Base-by-base conservation (phyloP, 805 yeast species). In the Hanseniaspora clermontiae region DNA sequence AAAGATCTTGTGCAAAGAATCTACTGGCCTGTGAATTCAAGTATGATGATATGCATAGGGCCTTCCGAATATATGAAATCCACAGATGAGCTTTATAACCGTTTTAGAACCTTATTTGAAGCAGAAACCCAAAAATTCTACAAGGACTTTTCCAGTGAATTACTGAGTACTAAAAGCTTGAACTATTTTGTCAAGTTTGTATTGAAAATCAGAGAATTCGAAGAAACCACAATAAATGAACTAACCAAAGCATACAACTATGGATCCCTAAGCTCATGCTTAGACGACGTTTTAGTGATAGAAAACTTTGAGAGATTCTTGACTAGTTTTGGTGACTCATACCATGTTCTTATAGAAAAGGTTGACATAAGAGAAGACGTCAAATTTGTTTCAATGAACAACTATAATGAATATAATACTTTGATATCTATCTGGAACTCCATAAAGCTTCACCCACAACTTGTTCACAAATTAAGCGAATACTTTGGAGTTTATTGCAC, bases 121-220 rank as follows among this genome's bases (percentile, higher is more conserved):
- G 42, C 29, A 2, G 49, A 48, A 29, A 73, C 77, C 3, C 62
- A 60, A 15, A 61, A 66, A 40, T 87, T 82, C 66, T 88, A 87
- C 70, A 72, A 74, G 24, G 73, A 73, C 46, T 96, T 89, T 69
- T 81, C 93, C 42, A 70, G 72, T 17, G 75, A 74, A 45, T 89
- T 82, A 66, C 73, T 93, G 59, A 70, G 77, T 3, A 78, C 79
- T 34, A 85, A 89, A 68, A 84, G 88, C 61, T 91, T 91, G 50
- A 91, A 90, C 27, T 95, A 88, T 64, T 93, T 93, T 71, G 82
- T 93, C 79, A 80, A 78, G 59, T 87, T 84, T 67, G 95, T 96
- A 42, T 89, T 86, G 62, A 77, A 78, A 54, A 77, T 97, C 59
- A 78, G 95, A 51, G 78, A 78, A 40, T 96, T 89, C 66, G 98